A percentile compares a stretch with the other conserved stretches of the same genome.
Conservation (phyloP, 2,329 filamentous ascomycete species). For the Metarhizium sp. region DNA sequence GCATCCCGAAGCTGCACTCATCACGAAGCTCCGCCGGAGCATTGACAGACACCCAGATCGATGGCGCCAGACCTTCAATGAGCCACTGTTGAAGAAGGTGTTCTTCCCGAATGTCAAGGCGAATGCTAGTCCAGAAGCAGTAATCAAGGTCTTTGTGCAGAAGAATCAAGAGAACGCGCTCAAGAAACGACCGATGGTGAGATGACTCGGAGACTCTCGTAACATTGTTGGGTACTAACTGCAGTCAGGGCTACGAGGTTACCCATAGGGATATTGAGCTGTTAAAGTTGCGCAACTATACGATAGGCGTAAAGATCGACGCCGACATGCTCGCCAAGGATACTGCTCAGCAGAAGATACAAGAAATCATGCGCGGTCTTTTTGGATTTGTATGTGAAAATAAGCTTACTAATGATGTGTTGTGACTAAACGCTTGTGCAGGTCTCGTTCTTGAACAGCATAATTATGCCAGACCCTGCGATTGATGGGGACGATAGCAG, state of each 20-base stretch:
- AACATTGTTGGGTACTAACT: background rate
- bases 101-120: constrained; percentile 45
- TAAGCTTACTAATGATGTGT: background rate
- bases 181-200: constrained; percentile 78
- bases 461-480: constrained; percentile 61
- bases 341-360: constrained; percentile 55
- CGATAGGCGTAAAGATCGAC: constrained; percentile 55
- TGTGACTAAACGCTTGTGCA: constrained; percentile 19
- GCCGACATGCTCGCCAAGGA: constrained; percentile 56
- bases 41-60: constrained; percentile 65
- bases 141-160: constrained; percentile 59
- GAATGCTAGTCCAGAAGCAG: constrained; percentile 36
- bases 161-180: constrained; percentile 66
- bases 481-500: constrained; percentile 32
- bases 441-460: constrained; percentile 62
- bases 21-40: constrained; percentile 59
- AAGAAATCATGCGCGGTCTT: constrained; percentile 56
- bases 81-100: constrained; percentile 48
- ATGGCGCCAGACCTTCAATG: constrained; percentile 58
- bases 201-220: constrained; percentile 12
- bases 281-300: constrained; percentile 72
- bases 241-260: constrained; percentile 56
- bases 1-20: constrained; percentile 60
- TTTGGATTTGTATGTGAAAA: constrained; percentile 58
- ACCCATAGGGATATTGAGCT: constrained; percentile 74